phyloP scores from a whole-genome alignment of 1,284 basidiomycete genomes.

The Cutaneotrichosporon cavernicola region DNA sequence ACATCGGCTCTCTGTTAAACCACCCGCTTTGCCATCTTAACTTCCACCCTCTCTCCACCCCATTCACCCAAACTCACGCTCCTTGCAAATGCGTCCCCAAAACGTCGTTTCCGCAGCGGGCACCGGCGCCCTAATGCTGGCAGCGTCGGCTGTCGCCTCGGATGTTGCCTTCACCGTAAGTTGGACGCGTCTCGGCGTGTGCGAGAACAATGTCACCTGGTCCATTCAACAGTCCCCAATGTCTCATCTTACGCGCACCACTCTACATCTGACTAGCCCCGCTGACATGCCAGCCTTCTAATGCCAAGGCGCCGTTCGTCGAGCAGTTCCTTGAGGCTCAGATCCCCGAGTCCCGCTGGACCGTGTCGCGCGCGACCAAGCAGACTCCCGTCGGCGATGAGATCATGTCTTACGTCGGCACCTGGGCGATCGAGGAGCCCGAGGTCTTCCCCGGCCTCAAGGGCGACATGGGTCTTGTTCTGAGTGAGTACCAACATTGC shows the following conservation, averaged over 20 bases:
- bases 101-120: constrained; percentile 47
- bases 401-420: constrained; percentile 93
- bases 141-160: constrained; percentile 38
- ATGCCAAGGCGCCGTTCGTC: constrained; percentile 86
- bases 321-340: constrained; percentile 89
- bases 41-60: constrained; percentile 11
- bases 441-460: constrained; percentile 65
- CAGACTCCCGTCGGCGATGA: constrained; percentile 90
- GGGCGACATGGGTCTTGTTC: constrained; percentile 84
- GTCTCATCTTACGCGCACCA: not conserved
- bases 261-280: not conserved
- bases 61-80: constrained; percentile 3
- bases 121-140: constrained; percentile 44
- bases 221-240: not conserved
- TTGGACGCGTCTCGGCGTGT: not conserved
- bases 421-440: constrained; percentile 95
- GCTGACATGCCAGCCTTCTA: constrained; percentile 63
- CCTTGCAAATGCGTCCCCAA: constrained; percentile 43
- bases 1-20: not conserved
- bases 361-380: constrained; percentile 94
- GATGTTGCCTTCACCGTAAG: constrained; percentile 46
- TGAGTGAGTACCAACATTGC: constrained; percentile 56
- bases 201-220: not conserved
- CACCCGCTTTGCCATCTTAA: not conserved
- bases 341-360: constrained; percentile 74